Conservation (phyloP, 495 filamentous ascomycete species). For the Trichoderma erinaceum region DNA sequence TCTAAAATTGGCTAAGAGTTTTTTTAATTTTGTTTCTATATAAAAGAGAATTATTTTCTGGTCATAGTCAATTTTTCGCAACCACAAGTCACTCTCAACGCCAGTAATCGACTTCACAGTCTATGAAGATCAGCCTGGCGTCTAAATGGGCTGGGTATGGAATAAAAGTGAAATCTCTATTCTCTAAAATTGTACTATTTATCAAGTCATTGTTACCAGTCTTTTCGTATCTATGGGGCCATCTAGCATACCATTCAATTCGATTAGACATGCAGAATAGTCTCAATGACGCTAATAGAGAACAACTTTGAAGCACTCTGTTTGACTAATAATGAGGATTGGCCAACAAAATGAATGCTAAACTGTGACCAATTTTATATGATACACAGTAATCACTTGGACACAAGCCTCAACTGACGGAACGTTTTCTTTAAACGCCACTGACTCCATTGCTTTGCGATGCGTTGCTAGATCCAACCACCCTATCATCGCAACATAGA, state of each 20-base stretch:
- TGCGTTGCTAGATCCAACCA: neutral
- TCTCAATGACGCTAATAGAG: neutral
- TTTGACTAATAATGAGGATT: neutral
- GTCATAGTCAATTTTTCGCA: no score
- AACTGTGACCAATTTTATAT: neutral
- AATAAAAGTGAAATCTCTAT: no score
- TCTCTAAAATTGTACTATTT: no score
- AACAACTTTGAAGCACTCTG: neutral
- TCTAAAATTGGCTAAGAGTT: no score
- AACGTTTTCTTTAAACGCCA: neutral
- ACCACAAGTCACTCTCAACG: no score
- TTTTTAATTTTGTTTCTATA: no score
- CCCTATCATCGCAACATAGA: neutral
- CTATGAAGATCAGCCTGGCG: no score
- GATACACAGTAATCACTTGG: neutral
- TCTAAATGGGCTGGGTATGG: no score
- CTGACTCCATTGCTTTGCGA: neutral
- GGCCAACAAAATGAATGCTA: neutral
- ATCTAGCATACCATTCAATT: neutral
- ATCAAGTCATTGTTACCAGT: neutral
- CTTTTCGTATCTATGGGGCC: neutral
- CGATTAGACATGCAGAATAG: neutral
- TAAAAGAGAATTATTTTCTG: no score
- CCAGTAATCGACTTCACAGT: no score
- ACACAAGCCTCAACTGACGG: neutral